These are phyloP conservation scores for Thielaviopsis euricoi DNA, from an alignment of 2,329 filamentous ascomycete species.

Conservation along the genomic window DNA sequence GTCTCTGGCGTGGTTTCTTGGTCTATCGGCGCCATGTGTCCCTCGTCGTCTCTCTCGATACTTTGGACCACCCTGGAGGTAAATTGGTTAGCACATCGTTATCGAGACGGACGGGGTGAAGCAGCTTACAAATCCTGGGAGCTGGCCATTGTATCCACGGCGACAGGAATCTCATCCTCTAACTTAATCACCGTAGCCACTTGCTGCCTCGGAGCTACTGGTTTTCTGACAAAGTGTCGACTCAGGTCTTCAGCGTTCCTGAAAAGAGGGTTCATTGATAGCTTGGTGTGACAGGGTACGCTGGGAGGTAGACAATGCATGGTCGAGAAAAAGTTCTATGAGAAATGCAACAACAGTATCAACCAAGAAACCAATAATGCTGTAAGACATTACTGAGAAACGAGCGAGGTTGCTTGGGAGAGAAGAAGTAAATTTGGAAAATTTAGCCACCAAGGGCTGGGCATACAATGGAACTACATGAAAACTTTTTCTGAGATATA, in stretches of 20 bases:
- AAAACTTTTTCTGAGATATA: neutral
- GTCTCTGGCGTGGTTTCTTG: neutral
- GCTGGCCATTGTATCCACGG: neutral
- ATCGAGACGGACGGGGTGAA: too few relatives aligned
- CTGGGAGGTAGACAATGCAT: neutral
- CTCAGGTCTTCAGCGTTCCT: neutral
- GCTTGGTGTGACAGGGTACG: neutral
- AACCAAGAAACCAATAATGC: neutral
- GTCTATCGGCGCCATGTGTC: neutral
- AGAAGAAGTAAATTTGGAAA: neutral
- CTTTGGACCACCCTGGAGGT: neutral
- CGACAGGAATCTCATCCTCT: neutral
- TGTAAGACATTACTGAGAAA: neutral
- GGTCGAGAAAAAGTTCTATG: neutral
- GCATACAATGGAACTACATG: neutral
- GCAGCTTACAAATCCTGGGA: neutral
- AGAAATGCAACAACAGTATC: neutral
- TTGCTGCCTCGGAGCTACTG: neutral
- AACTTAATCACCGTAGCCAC: neutral
- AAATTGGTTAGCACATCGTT: neutral
- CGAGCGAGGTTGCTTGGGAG: too few relatives aligned
- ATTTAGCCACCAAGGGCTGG: neutral
- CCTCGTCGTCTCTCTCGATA: neutral
- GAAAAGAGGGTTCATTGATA: neutral
- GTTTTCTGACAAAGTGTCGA: neutral